phyloP scores from a whole-genome alignment of 2,329 filamentous ascomycete species.

The Fusarium redolens region DNA sequence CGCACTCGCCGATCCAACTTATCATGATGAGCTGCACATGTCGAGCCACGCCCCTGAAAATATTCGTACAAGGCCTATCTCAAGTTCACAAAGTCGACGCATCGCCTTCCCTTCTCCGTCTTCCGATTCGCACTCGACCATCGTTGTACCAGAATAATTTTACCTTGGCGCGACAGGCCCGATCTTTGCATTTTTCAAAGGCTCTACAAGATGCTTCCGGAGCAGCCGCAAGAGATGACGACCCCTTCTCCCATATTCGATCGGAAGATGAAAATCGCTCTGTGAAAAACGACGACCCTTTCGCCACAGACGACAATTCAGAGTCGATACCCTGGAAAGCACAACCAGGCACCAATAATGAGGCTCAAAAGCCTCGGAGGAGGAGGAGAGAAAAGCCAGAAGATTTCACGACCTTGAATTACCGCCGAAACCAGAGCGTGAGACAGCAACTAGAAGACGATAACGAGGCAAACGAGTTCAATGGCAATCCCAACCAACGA shows the following conservation, averaged over 20 bases:
- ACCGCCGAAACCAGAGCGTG: neutral
- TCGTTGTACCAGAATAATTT: slow-evolving; percentile 25
- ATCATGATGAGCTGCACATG: slow-evolving; percentile 61
- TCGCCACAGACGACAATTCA: neutral
- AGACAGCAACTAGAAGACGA: neutral
- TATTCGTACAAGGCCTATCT: slow-evolving; percentile 61
- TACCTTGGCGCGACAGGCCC: slow-evolving; percentile 36
- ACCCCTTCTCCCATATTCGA: neutral
- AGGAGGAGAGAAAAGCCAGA: neutral
- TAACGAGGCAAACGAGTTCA: neutral
- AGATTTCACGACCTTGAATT: neutral
- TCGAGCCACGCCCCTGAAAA: slow-evolving; percentile 56
- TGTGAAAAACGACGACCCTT: slow-evolving; percentile 10
- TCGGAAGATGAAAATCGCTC: neutral
- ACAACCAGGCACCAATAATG: neutral
- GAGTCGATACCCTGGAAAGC: slow-evolving; percentile 14
- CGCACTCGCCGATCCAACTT: slow-evolving; percentile 3
- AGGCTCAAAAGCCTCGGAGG: neutral
- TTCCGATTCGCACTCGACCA: slow-evolving; percentile 22
- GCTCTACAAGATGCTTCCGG: slow-evolving; percentile 31
- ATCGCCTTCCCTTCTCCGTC: slow-evolving; percentile 26
- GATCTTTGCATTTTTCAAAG: slow-evolving; percentile 40
- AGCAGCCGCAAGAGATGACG: neutral
- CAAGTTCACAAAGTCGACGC: slow-evolving; percentile 53
- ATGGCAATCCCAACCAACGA: slow-evolving; percentile 1